phyloP scores from a whole-genome alignment of 306 rosid species.

The Dryas alaskensis region DNA sequence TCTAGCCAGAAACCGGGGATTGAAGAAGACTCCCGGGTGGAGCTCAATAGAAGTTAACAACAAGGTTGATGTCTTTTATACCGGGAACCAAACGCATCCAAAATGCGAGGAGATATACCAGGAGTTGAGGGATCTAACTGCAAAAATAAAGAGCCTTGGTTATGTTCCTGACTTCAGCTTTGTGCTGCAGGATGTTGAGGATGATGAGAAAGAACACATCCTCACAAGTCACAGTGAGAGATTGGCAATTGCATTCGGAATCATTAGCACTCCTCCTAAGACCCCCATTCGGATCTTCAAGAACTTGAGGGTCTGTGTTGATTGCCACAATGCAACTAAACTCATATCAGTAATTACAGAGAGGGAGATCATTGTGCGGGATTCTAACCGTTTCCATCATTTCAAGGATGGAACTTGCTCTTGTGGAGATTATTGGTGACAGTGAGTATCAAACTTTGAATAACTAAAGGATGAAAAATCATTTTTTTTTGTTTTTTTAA shows the following conservation, averaged over 20 bases:
- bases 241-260: constrained; percentile 46
- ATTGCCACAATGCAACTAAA: constrained; percentile 43
- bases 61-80: constrained; percentile 48
- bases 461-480: not conserved
- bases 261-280: constrained; percentile 38
- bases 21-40: constrained; percentile 53
- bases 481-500: not conserved
- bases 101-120: constrained; percentile 40
- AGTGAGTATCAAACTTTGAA: not conserved
- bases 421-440: constrained; percentile 57
- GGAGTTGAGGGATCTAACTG: constrained; percentile 36
- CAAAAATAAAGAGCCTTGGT: constrained; percentile 44
- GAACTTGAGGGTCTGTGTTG: constrained; percentile 53
- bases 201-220: constrained; percentile 52
- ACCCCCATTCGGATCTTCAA: constrained; percentile 46
- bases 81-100: constrained; percentile 46
- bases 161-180: constrained; percentile 46
- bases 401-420: constrained; percentile 51
- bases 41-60: constrained; percentile 52
- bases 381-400: constrained; percentile 53
- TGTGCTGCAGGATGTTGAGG: constrained; percentile 58
- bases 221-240: constrained; percentile 47
- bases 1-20: constrained; percentile 40
- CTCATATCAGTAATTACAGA: constrained; percentile 37
- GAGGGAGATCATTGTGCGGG: constrained; percentile 52